Evolutionary conservation across 805 yeast genomes (phyloP).

Genomic region (Saturnispora diversa): DNA sequence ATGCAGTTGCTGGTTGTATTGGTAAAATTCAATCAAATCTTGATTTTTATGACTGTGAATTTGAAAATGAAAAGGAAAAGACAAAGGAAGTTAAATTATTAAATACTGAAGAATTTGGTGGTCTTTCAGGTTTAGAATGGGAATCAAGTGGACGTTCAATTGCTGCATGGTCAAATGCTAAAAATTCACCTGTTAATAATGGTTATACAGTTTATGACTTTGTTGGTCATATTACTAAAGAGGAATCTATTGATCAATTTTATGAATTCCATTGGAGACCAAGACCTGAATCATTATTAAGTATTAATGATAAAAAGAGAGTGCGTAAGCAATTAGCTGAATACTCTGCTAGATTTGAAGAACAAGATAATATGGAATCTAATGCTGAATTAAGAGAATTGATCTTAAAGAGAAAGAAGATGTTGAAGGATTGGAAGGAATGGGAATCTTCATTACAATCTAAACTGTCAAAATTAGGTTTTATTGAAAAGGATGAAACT

Average conservation of each 20-base stretch:
- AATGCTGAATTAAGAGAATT: conserved; percentile 85
- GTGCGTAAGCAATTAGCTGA: conserved; percentile 84
- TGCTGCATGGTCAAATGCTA: conserved; percentile 78
- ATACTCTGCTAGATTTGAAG: conserved; percentile 89
- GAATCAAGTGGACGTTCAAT: conserved; percentile 93
- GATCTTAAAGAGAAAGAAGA: conserved; percentile 72
- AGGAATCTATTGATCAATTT: conserved; percentile 74
- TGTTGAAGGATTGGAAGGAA: conserved; percentile 75
- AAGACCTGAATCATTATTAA: conserved; percentile 74
- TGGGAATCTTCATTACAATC: conserved; percentile 56
- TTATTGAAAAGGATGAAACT: conserved; percentile 40
- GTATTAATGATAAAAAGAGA: conserved; percentile 76
- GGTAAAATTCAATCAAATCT: conserved; percentile 46
- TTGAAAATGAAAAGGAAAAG: conserved; percentile 51
- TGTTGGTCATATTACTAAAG: conserved; percentile 68
- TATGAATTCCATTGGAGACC: conserved; percentile 96
- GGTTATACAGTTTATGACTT: conserved; percentile 86
- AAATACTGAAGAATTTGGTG: conserved; percentile 56
- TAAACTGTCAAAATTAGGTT: conserved; percentile 39
- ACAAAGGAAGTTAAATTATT: conserved; percentile 50
- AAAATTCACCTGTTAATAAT: conserved; percentile 80
- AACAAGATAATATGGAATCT: conserved; percentile 92
- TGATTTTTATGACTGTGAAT: conserved; percentile 82
- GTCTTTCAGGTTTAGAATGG: conserved; percentile 83
- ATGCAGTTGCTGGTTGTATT: conserved; percentile 46